Percentiles rank a stretch among this genome's conserved stretches.
Evolutionary conservation across 2,329 filamentous ascomycete genomes (phyloP).

Genomic region (Hymenoscyphus fraxineus): DNA sequence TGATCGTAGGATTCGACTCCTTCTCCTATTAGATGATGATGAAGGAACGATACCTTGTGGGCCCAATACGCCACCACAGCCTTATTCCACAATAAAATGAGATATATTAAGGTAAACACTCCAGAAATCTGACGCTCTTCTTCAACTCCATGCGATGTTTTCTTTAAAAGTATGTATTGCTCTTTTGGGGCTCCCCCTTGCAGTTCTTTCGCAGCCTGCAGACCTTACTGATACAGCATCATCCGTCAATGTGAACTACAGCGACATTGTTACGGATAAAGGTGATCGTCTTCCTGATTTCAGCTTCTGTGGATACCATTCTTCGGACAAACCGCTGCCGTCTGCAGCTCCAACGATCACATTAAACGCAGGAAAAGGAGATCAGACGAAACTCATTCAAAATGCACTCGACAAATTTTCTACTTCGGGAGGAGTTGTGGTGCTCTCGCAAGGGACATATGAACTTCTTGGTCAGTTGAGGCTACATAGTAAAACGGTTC

Average conservation of each 20-base stretch:
- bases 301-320: not conserved
- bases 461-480: not conserved
- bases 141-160: not conserved
- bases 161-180: not conserved
- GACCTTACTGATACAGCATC: not conserved
- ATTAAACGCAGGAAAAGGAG: not conserved
- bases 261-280: not conserved
- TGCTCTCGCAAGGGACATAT: not conserved
- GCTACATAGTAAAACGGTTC: not conserved
- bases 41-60: too few species aligned
- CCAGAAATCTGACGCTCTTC: not conserved
- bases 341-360: not conserved
- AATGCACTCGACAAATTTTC: not conserved
- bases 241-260: not conserved
- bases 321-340: not conserved
- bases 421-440: not conserved
- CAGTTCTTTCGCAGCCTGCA: not conserved
- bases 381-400: not conserved
- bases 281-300: not conserved
- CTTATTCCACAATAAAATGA: not conserved
- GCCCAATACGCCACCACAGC: not conserved
- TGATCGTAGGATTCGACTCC: not conserved
- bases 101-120: not conserved
- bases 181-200: not conserved
- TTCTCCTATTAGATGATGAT: not conserved